Conservation (phyloP, 495 filamentous ascomycete species). For the Acidiella bohemica region DNA sequence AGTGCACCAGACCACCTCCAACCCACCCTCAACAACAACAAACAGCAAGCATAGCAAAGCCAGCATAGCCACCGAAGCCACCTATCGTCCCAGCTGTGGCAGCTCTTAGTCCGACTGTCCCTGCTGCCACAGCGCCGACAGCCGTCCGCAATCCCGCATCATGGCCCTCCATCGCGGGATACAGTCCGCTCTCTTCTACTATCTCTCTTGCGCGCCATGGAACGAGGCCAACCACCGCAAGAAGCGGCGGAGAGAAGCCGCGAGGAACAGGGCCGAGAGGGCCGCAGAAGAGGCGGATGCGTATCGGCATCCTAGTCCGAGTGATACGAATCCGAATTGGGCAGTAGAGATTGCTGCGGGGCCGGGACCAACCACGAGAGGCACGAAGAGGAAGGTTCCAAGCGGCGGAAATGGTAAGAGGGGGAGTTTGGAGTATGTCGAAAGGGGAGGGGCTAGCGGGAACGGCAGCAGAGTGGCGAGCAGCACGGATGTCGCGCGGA, state of each 20-base stretch:
- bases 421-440: background rate
- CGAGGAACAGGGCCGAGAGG: constrained; percentile 45
- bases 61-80: too few relatives aligned
- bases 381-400: constrained; percentile 34
- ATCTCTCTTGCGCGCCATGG: constrained; percentile 73
- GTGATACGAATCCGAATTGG: constrained; percentile 78
- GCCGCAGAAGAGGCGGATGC: constrained; percentile 43
- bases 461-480: constrained; percentile 7
- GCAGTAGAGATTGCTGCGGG: constrained; percentile 68
- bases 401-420: constrained; percentile 20
- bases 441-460: constrained; percentile 13
- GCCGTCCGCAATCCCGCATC: background rate
- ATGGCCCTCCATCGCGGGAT: constrained; percentile 24
- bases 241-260: constrained; percentile 53
- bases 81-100: too few relatives aligned
- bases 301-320: constrained; percentile 68
- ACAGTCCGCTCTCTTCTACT: constrained; percentile 80
- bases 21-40: too few relatives aligned
- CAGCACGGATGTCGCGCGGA: constrained; percentile 3
- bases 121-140: too few relatives aligned
- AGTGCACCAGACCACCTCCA: too few relatives aligned
- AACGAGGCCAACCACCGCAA: constrained; percentile 46
- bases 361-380: constrained; percentile 53
- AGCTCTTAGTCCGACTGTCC: too few relatives aligned
- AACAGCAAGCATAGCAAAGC: too few relatives aligned